phyloP scores from a whole-genome alignment of 75 land plant genomes.

The Larix kaempferi region DNA sequence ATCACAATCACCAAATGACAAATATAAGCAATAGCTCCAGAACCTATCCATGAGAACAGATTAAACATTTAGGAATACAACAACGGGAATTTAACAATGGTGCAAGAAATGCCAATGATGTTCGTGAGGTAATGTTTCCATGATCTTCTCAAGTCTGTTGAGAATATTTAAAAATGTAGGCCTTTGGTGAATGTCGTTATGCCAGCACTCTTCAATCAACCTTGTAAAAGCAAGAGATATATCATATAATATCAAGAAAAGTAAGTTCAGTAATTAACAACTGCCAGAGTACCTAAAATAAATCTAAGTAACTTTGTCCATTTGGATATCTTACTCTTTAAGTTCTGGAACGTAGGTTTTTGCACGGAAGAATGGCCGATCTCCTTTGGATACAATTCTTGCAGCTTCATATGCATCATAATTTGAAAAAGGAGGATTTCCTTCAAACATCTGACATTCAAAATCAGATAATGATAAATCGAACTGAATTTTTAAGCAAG shows the following conservation, averaged over 20 bases:
- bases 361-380: constrained; percentile 50
- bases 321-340: constrained; percentile 45
- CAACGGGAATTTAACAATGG: neutral
- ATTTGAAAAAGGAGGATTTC: constrained; percentile 51
- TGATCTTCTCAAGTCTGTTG: constrained; percentile 67
- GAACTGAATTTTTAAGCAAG: neutral
- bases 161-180: constrained; percentile 69
- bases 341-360: constrained; percentile 48
- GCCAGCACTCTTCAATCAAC: constrained; percentile 66
- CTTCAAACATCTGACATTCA: constrained; percentile 70
- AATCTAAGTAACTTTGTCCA: neutral
- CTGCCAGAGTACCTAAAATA: neutral
- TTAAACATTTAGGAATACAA: neutral
- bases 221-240: constrained; percentile 18
- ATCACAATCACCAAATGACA: neutral
- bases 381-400: constrained; percentile 58
- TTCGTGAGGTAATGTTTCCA: constrained; percentile 45
- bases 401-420: constrained; percentile 81
- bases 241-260: neutral
- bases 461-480: neutral
- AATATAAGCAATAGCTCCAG: neutral
- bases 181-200: constrained; percentile 44
- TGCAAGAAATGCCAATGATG: constrained; percentile 56
- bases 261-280: neutral
- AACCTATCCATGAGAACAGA: neutral